phyloP scores from a whole-genome alignment of 2,329 filamentous ascomycete species.

The Penicillium sp. region DNA sequence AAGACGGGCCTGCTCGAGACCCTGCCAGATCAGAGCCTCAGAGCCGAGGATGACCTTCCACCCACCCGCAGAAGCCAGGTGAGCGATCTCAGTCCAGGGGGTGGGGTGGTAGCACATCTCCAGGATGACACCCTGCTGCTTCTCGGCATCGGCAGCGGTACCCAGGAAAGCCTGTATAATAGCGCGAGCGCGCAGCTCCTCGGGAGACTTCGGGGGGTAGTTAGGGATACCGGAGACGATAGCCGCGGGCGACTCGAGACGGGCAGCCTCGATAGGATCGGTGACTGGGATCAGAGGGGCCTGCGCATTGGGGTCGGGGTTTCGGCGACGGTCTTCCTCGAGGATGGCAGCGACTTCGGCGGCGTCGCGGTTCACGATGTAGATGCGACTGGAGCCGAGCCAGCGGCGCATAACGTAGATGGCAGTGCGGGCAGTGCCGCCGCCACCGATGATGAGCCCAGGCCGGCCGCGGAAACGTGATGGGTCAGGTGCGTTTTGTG shows the following conservation, averaged over 20 bases:
- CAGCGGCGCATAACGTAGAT: constrained; percentile 71
- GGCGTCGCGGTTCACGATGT: constrained; percentile 72
- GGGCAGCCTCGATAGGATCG: constrained; percentile 58
- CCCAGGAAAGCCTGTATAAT: constrained; percentile 47
- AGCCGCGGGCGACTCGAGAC: constrained; percentile 60
- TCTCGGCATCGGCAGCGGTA: constrained; percentile 10
- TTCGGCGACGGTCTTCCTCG: constrained; percentile 61
- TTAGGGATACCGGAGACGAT: constrained; percentile 75
- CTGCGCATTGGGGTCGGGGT: constrained; percentile 32
- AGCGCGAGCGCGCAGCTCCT: constrained; percentile 60
- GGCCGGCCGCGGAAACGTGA: constrained; percentile 51
- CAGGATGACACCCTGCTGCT: constrained; percentile 65
- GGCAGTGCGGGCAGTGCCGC: constrained; percentile 73
- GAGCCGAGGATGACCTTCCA: constrained; percentile 76
- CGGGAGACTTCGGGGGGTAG: constrained; percentile 63
- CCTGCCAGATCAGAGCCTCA: constrained; percentile 75
- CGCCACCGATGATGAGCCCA: constrained; percentile 72
- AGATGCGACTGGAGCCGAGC: constrained; percentile 66
- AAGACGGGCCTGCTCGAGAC: constrained; percentile 61
- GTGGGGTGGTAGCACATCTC: constrained; percentile 83
- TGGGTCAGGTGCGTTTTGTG: constrained; percentile 47
- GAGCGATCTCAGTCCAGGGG: constrained; percentile 65
- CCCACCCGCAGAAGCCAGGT: constrained; percentile 58
- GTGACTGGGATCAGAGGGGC: constrained; percentile 58
- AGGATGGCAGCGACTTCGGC: constrained; percentile 67